phyloP scores from a whole-genome alignment of 2,329 filamentous ascomycete species.

The Fusarium newnesense region DNA sequence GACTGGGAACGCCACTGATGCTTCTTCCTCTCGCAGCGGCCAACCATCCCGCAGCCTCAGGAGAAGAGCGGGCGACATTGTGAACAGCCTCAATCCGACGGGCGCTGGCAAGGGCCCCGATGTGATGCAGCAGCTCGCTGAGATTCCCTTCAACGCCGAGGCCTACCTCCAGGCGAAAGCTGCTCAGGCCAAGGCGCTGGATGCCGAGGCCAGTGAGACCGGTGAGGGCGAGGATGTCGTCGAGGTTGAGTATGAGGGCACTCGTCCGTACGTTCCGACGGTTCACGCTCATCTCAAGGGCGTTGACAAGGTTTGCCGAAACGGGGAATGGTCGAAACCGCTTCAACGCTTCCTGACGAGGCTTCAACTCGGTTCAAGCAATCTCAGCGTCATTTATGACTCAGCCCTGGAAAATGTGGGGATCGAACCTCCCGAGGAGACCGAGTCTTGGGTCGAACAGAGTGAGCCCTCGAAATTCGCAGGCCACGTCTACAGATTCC shows the following conservation, averaged over 20 bases:
- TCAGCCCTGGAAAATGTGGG: slow-evolving; percentile 23
- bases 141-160: slow-evolving; percentile 28
- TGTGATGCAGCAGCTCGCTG: slow-evolving; percentile 12
- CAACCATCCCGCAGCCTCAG: slow-evolving; percentile 2
- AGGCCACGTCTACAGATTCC: slow-evolving; percentile 22
- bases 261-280: slow-evolving; percentile 6
- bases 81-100: not conserved
- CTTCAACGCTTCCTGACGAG: slow-evolving; percentile 23
- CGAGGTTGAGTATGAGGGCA: slow-evolving; percentile 5
- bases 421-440: slow-evolving; percentile 25
- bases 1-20: not conserved
- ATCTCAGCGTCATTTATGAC: slow-evolving; percentile 28
- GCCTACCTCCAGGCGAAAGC: slow-evolving; percentile 18
- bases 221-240: slow-evolving; percentile 15
- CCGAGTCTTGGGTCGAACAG: slow-evolving; percentile 19
- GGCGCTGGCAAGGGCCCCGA: slow-evolving; percentile 5
- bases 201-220: slow-evolving; percentile 16
- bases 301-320: slow-evolving; percentile 25
- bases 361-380: slow-evolving; percentile 21
- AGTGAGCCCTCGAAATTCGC: slow-evolving; percentile 25
- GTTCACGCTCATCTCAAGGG: slow-evolving; percentile 25
- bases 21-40: not conserved
- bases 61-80: not conserved
- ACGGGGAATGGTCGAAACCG: slow-evolving; percentile 26
- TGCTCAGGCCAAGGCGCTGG: slow-evolving; percentile 13